Evolutionary conservation across 2,329 filamentous ascomycete genomes (phyloP), one percentile per base, ranked within the genome.

Genomic region (Esteya vermicola): DNA sequence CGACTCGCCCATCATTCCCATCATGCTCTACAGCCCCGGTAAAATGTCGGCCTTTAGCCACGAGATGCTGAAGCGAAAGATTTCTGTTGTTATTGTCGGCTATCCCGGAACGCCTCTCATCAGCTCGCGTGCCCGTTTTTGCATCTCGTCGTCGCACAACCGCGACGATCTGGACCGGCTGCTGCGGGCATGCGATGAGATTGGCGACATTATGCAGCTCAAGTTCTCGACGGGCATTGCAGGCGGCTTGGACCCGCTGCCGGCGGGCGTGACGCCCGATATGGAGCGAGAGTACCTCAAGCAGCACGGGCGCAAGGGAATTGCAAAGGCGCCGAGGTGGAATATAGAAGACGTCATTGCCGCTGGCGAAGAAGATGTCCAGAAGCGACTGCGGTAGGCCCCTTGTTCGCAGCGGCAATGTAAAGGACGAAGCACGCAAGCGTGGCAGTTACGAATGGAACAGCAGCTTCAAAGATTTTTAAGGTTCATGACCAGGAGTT

Each of bases 41-140:
- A 98, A 98, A 66, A 95, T 98, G 70, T 84, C 89, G 5, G 89
- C 91, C 43, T 98, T 98, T 62, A 95, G 86, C 37, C 91, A 94
- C 57, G 91, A 96, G 60, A 96, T 98, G 91, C 75, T 96, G 45
- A 85, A 84, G 64, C 85, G 91, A 55, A 96, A 95, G 62, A 96
- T 98, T 51, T 91, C 89, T 0, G 85, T 96, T 38, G 91, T 98
- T 30, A 85, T 98, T 34, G 91, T 98, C 45, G 91, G 89, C 39
- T 98, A 98, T 57, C 91, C 91, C 6, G 91, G 89, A 9, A 98
- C 91, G 3, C 91, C 91, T 1, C 73, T 98, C 34, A 93, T 96
- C 51, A 93, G 84, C 46, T 95, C 89, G 18, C 82, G 91, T 47
- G 91, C 85, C 38, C 82, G 91, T 36, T 95, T 98, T 74, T 98